Evolutionary conservation across 441 rosid genomes (phyloP), one percentile per base, ranked within the genome.

Genomic region (Sinapis alba): DNA sequence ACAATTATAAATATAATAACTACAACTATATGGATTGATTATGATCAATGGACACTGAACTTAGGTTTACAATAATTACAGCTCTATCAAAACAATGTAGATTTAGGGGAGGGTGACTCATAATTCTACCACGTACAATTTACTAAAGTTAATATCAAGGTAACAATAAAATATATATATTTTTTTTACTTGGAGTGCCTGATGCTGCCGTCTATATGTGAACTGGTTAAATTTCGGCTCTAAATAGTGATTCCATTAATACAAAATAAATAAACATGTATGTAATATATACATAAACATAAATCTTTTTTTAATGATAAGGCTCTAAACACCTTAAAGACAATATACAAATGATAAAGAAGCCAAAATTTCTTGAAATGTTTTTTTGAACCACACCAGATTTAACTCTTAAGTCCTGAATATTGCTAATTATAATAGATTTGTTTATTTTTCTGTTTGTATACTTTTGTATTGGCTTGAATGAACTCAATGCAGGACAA

Each of bases 41-140:
- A 27, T 43, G n/a, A 30, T 24, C 15, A 47, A 68, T 36, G 36
- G 8, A 38, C 20, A 41, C 36, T 41, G 15, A 56, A 56, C 20
- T 15, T 62, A 3, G 47, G 12, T 43, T 41, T 7, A 38, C 1
- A 76, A 38, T 38, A 24, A 69, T 27, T n/a, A 20, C 32, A 56
- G 21, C 47, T 62, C 58, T 53, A 54, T 20, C 64, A 26, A 69
- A 68, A 63, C 59, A 38, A 68, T 57, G 4, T 28, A 76, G 27
- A 30, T 64, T 30, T 43, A 75, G 79, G 75, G 60, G 36, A 62
- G 38, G 47, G 51, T 76, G 65, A 69, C 13, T 36, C 43, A 36
- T n/a, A 0, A 32, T 32, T 32, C 38, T 32, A 32, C 38, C 38
- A 60, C 54, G 10, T 47, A 2, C 24, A 50, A 51, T 51, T 68